These are phyloP conservation scores for Penicillium maclennaniae DNA, from an alignment of 495 filamentous ascomycete species.

Conservation along the genomic window DNA sequence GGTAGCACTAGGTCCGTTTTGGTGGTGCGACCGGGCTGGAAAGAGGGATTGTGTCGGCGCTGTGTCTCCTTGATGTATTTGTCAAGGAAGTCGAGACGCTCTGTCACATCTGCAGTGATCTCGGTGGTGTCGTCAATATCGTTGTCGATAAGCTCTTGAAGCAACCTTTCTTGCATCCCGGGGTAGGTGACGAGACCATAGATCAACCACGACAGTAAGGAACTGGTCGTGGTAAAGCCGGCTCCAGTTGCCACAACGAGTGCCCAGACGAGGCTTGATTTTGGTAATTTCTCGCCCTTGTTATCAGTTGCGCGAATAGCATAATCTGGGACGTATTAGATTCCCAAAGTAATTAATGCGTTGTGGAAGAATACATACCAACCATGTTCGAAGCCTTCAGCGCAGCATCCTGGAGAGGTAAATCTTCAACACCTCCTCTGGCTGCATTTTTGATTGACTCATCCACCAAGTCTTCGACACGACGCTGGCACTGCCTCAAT, in stretches of 20 bases:
- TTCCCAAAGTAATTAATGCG: no score
- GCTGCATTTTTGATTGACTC: conserved; percentile 35
- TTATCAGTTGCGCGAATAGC: conserved; percentile 45
- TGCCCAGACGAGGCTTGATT: conserved; percentile 27
- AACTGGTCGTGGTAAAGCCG: conserved; percentile 52
- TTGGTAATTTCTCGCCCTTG: conserved; percentile 50
- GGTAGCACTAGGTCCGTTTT: conserved; percentile 50
- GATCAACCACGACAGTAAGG: conserved; percentile 51
- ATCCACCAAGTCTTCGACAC: conserved; percentile 31
- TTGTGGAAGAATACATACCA: no score
- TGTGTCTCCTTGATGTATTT: conserved; percentile 57
- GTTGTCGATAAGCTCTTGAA: conserved; percentile 53
- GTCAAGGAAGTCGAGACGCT: conserved; percentile 45
- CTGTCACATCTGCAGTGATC: conserved; percentile 36
- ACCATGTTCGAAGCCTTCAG: conserved; percentile 45
- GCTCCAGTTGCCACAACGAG: conserved; percentile 41
- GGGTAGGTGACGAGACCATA: conserved; percentile 47
- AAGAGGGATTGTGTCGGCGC: conserved; percentile 52
- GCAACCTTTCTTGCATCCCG: conserved; percentile 47
- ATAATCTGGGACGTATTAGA: conserved; percentile 33
- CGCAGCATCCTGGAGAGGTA: conserved; percentile 50
- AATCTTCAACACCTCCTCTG: conserved; percentile 31
- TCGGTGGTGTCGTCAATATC: conserved; percentile 34
- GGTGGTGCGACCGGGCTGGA: conserved; percentile 51
- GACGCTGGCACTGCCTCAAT: conserved; percentile 24